Evolutionary conservation across 345 rosid species (phyloP), one percentile per base, ranked within the genome.

Genomic region (Orychophragmus violaceus): DNA sequence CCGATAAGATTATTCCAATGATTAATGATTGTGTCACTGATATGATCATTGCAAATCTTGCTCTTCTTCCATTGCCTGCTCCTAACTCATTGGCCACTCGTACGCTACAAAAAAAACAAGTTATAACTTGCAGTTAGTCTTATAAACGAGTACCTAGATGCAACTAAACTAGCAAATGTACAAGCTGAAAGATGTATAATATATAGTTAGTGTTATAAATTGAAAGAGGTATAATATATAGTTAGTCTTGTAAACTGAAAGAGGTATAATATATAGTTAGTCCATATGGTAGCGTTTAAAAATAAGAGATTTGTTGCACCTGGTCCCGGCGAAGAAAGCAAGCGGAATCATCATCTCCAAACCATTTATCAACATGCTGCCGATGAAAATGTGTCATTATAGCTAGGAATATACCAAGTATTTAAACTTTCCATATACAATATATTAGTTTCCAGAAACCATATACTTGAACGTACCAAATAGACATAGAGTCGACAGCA

Each of bases 321-420:
- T n/a, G 18, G 81, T 78, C 12, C 70, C 96, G 5, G 94, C 94
- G 54, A 88, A 82, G 86, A 91, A 91, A 0, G 91, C 90, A 0
- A 91, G 8, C n/a, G 96, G 94, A 59, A 91, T 85, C 98, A 85
- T 88, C 90, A 91, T 2, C 27, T 86, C 90, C 94, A 87, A 87
- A 0, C 87, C 89, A 62, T 91, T 88, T 1, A 91, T 79, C 4
- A 83, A 50, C 94, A 91, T 87, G 74, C 96, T 91, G 84, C 66
- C 28, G 46, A 71, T 29, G 13, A 2, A 41, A 14, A 0, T 36
- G 3, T 0, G 6, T 6, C n/a, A 18, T 41, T 41, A 41, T 16
- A n/a, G n/a, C n/a, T n/a, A n/a, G n/a, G n/a, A n/a, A n/a, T n/a
- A n/a, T n/a, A n/a, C n/a, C n/a, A n/a, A n/a, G n/a, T n/a, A n/a